These are phyloP conservation scores for Neckera pumila DNA, from an alignment of 225 moss, liverwort and hornwort species.

Conservation along the genomic window DNA sequence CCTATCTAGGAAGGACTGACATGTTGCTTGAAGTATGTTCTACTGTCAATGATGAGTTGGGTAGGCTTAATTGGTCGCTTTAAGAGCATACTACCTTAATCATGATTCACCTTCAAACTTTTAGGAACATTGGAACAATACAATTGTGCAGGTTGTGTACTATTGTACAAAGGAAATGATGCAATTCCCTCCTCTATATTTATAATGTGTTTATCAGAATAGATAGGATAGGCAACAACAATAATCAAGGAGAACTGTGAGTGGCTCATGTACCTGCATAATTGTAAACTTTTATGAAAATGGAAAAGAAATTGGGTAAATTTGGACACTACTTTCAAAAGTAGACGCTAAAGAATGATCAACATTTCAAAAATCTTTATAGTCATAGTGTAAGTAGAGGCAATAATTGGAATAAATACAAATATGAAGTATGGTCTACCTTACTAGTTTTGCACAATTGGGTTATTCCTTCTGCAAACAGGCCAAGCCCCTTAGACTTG, in stretches of 20 bases:
- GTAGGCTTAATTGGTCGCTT: too few species aligned
- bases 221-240: too few species aligned
- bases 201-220: too few species aligned
- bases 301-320: background rate
- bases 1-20: too few species aligned
- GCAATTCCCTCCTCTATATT: background rate
- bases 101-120: background rate
- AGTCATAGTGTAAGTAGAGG: background rate
- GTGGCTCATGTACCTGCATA: background rate
- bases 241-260: background rate
- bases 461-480: accelerated
- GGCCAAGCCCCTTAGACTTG: accelerated
- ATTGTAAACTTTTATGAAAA: background rate
- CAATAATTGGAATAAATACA: background rate
- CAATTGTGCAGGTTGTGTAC: background rate
- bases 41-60: too few species aligned
- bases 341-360: background rate
- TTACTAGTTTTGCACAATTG: accelerated
- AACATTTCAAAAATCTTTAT: background rate
- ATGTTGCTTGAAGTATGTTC: too few species aligned
- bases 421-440: background rate
- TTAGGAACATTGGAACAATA: background rate
- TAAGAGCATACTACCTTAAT: background rate
- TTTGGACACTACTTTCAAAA: background rate
- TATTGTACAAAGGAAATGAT: background rate